Conservation (phyloP, 2,329 filamentous ascomycete genomes). For the Sporothrix mexicana region DNA sequence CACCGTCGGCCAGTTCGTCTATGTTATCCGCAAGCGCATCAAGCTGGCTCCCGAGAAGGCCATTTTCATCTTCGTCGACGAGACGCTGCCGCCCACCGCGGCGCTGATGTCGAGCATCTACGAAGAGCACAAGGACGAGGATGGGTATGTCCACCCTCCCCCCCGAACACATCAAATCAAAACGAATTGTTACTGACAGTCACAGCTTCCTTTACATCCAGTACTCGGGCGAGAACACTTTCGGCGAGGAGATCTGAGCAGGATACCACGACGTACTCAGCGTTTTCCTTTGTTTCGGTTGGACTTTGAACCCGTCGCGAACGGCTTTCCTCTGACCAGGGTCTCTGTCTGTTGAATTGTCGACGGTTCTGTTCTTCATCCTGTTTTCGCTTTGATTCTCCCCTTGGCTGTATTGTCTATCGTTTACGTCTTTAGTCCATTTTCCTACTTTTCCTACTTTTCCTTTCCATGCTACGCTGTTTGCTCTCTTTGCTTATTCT, state of each 20-base stretch:
- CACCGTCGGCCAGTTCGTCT: constrained; percentile 97
- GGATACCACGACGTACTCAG: neutral
- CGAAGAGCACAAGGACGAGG: constrained; percentile 94
- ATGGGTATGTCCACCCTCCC: constrained; percentile 58
- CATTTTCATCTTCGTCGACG: constrained; percentile 99
- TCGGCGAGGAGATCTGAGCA: constrained; percentile 60
- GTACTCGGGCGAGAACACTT: constrained; percentile 99
- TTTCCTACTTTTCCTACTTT: neutral
- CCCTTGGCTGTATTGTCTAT: no score
- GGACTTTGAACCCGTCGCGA: neutral
- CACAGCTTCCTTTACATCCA: constrained; percentile 95
- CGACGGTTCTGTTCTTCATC: neutral
- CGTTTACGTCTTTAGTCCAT: neutral
- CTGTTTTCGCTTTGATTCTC: neutral
- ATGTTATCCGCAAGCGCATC: constrained; percentile 99
- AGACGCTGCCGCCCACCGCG: constrained; percentile 93
- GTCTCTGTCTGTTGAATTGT: constrained; percentile 7
- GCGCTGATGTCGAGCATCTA: constrained; percentile 99
- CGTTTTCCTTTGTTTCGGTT: neutral
- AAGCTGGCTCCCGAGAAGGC: constrained; percentile 99
- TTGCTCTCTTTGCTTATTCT: neutral
- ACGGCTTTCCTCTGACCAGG: constrained; percentile 15
- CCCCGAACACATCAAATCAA: neutral
- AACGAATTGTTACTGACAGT: constrained; percentile 31
- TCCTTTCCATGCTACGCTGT: neutral